Conservation (phyloP, 257 asterid species). For the Mitragyna speciosa region DNA sequence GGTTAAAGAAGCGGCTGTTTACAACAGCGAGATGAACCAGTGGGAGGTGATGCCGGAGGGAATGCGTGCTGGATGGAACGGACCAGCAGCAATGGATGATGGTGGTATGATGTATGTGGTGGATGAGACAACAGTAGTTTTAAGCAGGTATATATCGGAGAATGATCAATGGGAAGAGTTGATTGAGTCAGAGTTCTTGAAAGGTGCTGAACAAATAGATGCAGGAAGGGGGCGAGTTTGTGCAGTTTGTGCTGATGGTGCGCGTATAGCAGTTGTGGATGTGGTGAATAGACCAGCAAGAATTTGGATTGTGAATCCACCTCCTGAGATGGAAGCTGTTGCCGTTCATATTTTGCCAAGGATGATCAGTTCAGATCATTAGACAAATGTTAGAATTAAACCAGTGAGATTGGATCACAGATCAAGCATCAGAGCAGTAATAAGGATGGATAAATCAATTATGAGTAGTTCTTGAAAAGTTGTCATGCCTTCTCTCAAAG, state of each 20-base stretch:
- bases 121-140: constrained; percentile 51
- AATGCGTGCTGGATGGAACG: constrained; percentile 70
- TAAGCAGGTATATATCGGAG: constrained; percentile 48
- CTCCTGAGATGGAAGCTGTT: constrained; percentile 51
- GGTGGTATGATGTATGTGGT: constrained; percentile 48
- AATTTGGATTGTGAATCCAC: constrained; percentile 51
- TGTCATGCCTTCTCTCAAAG: too few species aligned
- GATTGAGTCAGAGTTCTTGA: constrained; percentile 42
- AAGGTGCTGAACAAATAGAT: constrained; percentile 59
- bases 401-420: neutral
- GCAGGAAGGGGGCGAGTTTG: constrained; percentile 60
- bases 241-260: constrained; percentile 39
- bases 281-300: constrained; percentile 37
- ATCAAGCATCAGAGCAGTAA: too few species aligned
- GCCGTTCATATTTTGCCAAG: constrained; percentile 71
- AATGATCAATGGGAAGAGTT: constrained; percentile 58
- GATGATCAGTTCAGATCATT: constrained; percentile 33
- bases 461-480: too few species aligned
- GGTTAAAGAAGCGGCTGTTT: constrained; percentile 46
- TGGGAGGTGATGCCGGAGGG: constrained; percentile 68
- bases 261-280: constrained; percentile 52
- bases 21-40: constrained; percentile 27
- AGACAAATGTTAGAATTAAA: neutral
- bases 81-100: constrained; percentile 48
- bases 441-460: too few species aligned